Base-by-base conservation (phyloP, 208 protist species). In the Strigomonas culicis region DNA sequence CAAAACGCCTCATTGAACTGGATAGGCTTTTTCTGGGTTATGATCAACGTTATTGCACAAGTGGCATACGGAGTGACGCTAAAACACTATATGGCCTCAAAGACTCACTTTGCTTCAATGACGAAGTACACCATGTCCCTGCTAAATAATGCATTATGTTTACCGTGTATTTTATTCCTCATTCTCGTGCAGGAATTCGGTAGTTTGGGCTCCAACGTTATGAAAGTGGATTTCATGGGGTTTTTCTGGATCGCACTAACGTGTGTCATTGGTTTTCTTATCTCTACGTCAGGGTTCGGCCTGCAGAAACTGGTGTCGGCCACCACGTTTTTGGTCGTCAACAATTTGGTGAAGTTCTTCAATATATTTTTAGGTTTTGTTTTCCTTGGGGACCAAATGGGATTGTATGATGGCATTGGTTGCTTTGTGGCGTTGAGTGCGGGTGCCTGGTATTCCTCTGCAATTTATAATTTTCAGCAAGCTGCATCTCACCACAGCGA, bases 311-410 rank as follows among this genome's bases (percentile, higher is more conserved):
- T 60, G 1, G 55, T 60, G 13, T 60, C 55, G 11, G 55, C 55
- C 24, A 60, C 55, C n/a, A 60, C 55, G 10, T 60, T 60, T 60
- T 46, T 60, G 10, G 32, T 60, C 7, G 55, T 60, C 30, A 60
- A 60, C 17, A 60, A 60, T 44, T 34, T 60, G 25, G 55, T 60
- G 3, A 60, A 60, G n/a, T 60, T 60, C 22, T 60, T 60, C 22
- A 60, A 60, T 25, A 60, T 60, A 11, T 21, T 60, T 39, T 22
- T 60, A 8, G 55, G 55, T 13, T 28, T 60, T n/a, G 10, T 60
- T 46, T 60, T 60, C 44, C 30, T 60, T 11, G 31, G 31, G 4
- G 55, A 60, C 31, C 3, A n/a, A 44, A 60, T 60, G 55, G 15
- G n/a, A 27, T 22, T 25, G 6, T 13, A 46, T 13, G 55, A 60